Evolutionary conservation across 2,329 filamentous ascomycete species (phyloP), one percentile per base, ranked within the genome.

Genomic region (Stagonosporopsis cucurbitacearum): DNA sequence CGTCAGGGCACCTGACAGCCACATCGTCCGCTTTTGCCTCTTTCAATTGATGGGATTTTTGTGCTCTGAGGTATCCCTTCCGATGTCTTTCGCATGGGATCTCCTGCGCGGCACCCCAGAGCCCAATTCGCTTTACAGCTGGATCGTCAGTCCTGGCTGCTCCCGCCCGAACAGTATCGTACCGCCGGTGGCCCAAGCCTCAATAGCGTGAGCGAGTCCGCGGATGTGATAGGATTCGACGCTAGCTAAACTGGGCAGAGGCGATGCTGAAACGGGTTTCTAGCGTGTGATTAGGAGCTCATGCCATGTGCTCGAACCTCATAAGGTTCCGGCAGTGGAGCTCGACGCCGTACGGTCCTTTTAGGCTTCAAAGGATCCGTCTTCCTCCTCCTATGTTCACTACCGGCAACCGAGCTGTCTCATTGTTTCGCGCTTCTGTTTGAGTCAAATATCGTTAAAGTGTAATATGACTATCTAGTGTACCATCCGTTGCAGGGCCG

Each of bases 201-300:
- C 49, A 36, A 57, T 57, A 57, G 54, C 49, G 43, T 45, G 54
- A 56, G 41, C 41, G 46, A 36, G 46, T 17, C 47, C 53, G 28
- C 46, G 36, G 36, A 36, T 20, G 53, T 43, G 47, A 51, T 37
- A 43, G 53, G 53, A 43, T 33, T 39, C 35, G 45, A n/a, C 15
- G 20, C 59, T 67, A 66, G 52, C 50, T 53, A n/a, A 1, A 33
- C 50, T 22, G 37, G 8, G 51, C 52, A 43, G 17, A 32, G 25
- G 45, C 26, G 48, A 37, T 25, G 43, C 63, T 57, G 28, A 19
- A 63, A 54, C 46, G 17, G 54, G 47, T 26, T 11, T 25, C 40
- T 68, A 61, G 66, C 48, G 64, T 46, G 62, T 65, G 65, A 64
- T 60, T 47, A 32, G 46, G 35, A 47, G 59, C 64, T 60, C 35